A percentile compares a stretch with the other conserved stretches of the same genome.
These are phyloP conservation scores for Alternaria incomplexa DNA, from an alignment of 2,329 filamentous ascomycete genomes.

Conservation along the genomic window DNA sequence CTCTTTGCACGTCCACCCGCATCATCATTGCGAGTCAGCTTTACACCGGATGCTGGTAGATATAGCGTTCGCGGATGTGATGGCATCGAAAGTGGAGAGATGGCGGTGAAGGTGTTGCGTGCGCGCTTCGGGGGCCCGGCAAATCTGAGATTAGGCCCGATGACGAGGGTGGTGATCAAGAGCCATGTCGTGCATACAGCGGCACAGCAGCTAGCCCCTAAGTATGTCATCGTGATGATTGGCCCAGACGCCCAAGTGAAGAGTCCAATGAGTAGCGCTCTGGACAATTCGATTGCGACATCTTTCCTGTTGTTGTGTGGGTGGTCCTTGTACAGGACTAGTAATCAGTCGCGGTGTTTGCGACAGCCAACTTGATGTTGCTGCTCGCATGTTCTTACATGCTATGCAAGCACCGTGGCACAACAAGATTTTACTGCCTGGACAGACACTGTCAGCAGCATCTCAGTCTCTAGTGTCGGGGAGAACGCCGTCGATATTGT, in stretches of 20 bases:
- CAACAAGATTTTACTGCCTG: neutral
- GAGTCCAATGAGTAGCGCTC: neutral
- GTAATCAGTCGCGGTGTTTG: neutral
- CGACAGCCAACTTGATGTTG: neutral
- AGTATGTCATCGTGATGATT: neutral
- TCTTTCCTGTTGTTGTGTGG: neutral
- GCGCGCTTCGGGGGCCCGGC: conserved; percentile 26
- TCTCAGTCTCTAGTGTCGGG: neutral
- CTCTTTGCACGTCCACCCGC: neutral
- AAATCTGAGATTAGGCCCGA: conserved; percentile 14
- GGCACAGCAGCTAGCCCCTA: conserved; percentile 5
- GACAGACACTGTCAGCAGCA: neutral
- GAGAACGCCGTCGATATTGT: neutral
- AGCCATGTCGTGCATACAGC: conserved; percentile 19
- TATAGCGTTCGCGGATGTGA: conserved; percentile 2
- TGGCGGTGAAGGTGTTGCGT: conserved; percentile 30
- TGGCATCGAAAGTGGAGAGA: conserved; percentile 2
- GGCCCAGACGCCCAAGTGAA: neutral
- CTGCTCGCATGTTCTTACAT: neutral
- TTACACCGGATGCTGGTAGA: conserved; percentile 1
- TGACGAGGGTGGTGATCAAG: conserved; percentile 13
- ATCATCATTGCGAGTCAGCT: conserved; percentile 6
- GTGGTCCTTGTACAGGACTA: neutral
- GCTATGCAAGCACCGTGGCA: neutral
- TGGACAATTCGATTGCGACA: neutral